These are phyloP conservation scores for Xylaria acuta DNA, from an alignment of 495 filamentous ascomycete species.

Conservation along the genomic window DNA sequence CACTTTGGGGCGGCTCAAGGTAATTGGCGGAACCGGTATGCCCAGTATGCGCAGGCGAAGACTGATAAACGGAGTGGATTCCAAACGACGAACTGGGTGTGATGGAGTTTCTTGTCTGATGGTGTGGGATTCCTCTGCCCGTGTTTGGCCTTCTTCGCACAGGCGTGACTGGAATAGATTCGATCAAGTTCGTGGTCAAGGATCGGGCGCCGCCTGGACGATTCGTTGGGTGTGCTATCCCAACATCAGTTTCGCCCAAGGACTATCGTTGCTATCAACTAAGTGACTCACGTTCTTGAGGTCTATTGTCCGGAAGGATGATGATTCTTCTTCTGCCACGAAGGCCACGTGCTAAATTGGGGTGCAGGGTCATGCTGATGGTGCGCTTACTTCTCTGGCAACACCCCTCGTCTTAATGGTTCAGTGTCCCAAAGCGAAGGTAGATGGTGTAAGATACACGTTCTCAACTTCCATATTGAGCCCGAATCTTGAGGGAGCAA, in stretches of 20 bases:
- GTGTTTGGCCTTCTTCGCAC: not conserved
- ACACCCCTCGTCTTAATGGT: not conserved
- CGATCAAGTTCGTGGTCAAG: not conserved
- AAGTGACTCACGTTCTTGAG: not conserved
- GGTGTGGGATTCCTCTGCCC: not conserved
- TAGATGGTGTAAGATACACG: not conserved
- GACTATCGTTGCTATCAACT: not conserved
- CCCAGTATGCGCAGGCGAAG: not conserved
- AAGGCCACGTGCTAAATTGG: not conserved
- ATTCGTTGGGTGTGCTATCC: not conserved
- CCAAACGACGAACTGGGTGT: not conserved
- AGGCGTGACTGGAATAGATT: not conserved
- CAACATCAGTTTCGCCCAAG: not conserved
- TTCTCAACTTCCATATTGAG: constrained; percentile 11
- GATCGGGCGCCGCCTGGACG: not conserved
- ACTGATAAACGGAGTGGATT: not conserved
- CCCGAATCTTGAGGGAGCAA: not conserved
- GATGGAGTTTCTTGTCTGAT: not conserved
- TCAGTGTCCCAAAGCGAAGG: not conserved
- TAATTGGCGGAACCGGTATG: not conserved
- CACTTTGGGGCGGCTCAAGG: not conserved
- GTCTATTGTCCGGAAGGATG: not conserved
- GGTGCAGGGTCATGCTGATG: not conserved
- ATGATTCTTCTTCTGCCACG: not conserved
- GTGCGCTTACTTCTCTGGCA: not conserved